These are phyloP conservation scores for Dactylonectria estremocensis DNA, from an alignment of 2,329 filamentous ascomycete genomes.

Conservation along the genomic window DNA sequence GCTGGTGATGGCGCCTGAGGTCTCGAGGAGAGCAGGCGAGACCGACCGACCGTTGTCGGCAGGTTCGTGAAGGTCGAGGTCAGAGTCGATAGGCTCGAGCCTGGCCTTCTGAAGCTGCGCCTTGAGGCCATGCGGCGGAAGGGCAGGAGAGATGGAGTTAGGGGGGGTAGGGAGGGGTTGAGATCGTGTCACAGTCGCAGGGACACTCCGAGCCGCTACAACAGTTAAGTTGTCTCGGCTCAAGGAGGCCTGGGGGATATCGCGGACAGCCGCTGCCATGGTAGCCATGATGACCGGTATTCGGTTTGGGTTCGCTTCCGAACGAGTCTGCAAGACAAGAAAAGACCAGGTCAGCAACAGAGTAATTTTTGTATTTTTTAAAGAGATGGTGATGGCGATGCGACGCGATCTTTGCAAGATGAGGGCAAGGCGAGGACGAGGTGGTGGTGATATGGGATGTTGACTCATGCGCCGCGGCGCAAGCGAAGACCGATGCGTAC, in stretches of 20 bases:
- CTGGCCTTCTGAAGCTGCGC: conserved; percentile 73
- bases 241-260: conserved; percentile 74
- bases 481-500: conserved; percentile 48
- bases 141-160: conserved; percentile 92
- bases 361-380: conserved; percentile 23
- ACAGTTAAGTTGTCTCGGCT: conserved; percentile 80
- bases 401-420: conserved; percentile 30
- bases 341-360: conserved; percentile 35
- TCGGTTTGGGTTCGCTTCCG: conserved; percentile 60
- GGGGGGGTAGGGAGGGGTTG: conserved; percentile 88
- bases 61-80: conserved; percentile 85
- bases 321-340: conserved; percentile 56
- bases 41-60: conserved; percentile 54
- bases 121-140: conserved; percentile 86
- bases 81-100: conserved; percentile 82
- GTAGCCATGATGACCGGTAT: conserved; percentile 71
- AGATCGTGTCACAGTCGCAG: conserved; percentile 72
- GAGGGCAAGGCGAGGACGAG: conserved; percentile 22
- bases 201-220: conserved; percentile 78
- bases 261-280: conserved; percentile 77
- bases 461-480: conserved; percentile 42
- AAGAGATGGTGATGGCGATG: conserved; percentile 15
- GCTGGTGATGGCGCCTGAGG: conserved; percentile 86
- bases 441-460: conserved; percentile 33
- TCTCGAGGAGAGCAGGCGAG: conserved; percentile 73